Evolutionary conservation across 176 grass and related monocot species (phyloP), one percentile per base, ranked within the genome.

Genomic region (Juncus inflexus): DNA sequence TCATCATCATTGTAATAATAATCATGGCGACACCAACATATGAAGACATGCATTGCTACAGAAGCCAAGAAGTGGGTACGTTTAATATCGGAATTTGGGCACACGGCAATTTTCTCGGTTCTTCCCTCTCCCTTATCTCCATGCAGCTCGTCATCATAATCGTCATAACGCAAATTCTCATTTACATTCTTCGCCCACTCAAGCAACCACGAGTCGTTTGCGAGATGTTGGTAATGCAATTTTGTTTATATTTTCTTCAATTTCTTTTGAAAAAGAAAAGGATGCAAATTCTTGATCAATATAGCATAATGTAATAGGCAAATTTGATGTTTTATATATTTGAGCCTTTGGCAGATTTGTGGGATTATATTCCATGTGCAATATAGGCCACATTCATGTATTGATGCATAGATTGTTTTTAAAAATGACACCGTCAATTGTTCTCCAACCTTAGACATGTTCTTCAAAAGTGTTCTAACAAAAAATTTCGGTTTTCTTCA

Each of bases 91-190:
- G 68, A 3, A 59, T 71, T 35, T 71, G 68, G 68, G 68, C 55
- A 58, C 69, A 63, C 45, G 66, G 72, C 42, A 89, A 73, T 61
- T 85, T 79, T n/a, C 73, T 95, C 9, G 16, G 65, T 0, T 82
- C 83, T 39, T 81, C 90, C 55, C 64, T 95, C 58, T 70, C 86
- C 5, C 90, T 95, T 52, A 59, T 95, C 14, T 83, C 79, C 62
- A 72, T 89, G 54, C 90, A 95, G 74, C 82, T 95, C 60, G 65
- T 95, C 35, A 80, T 95, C 79, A 87, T 86, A 63, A 77, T 95
- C 59, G 77, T 75, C 73, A 37, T 95, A 72, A 89, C 85, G 37
- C 90, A 78, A 70, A 45, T 83, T 68, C 82, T 95, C 77, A 77
- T 76, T 74, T 86, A 68, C 51, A 11, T 89, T 41, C 76, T 89